Evolutionary conservation across 441 rosid genomes (phyloP).

Genomic region (Adansonia madagascariensis): DNA sequence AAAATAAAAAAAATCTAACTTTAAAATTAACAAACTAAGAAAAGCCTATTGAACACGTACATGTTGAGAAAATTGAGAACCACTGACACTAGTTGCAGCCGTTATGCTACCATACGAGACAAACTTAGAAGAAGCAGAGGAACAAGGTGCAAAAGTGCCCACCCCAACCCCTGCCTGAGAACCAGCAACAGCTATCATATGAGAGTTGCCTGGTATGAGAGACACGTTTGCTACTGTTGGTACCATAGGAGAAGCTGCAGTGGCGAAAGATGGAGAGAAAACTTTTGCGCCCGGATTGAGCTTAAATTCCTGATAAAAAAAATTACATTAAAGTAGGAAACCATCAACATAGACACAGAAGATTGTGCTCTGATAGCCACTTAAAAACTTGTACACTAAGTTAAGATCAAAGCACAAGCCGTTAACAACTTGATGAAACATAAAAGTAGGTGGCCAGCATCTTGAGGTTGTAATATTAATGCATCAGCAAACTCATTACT

Average conservation of each 20-base stretch:
- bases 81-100: constrained; percentile 49
- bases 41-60: constrained; percentile 46
- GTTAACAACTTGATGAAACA: constrained; percentile 12
- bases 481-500: constrained; percentile 5
- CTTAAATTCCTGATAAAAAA: constrained; percentile 66
- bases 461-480: not conserved
- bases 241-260: constrained; percentile 45
- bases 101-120: constrained; percentile 52
- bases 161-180: constrained; percentile 60
- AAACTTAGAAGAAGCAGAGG: constrained; percentile 56
- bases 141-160: constrained; percentile 49
- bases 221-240: constrained; percentile 51
- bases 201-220: constrained; percentile 53
- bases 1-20: not conserved
- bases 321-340: constrained; percentile 2
- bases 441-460: not conserved
- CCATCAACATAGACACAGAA: not conserved
- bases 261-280: constrained; percentile 67
- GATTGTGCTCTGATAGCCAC: constrained; percentile 14
- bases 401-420: not conserved
- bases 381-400: not conserved
- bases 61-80: constrained; percentile 55
- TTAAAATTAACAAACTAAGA: not conserved
- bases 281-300: constrained; percentile 81
- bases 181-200: constrained; percentile 47